Evolutionary conservation across 768 basidiomycete species (phyloP), one percentile per base, ranked within the genome.

Genomic region (Lentinula sp.): DNA sequence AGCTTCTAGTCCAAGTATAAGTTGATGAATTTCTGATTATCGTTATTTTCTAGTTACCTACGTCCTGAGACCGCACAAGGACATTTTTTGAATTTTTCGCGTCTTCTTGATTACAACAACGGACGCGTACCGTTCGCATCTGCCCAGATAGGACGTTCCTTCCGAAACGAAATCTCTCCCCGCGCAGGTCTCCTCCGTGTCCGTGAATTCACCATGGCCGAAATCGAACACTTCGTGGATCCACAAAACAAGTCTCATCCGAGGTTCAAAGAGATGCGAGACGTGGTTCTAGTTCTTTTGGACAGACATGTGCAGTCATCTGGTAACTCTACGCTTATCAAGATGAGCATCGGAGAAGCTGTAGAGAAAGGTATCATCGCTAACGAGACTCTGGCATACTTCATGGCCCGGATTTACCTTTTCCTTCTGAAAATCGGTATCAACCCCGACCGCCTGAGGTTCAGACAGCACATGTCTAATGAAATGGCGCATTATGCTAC

Each of bases 401-500:
- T 98, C 80, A 77, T 98, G 66, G 96, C 87, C 51, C 86, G 96
- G 57, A 95, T 97, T 68, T 85, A 88, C 74, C 85, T 87, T 63
- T 98, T 95, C 83, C 80, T 98, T 55, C 67, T 86, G 66, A 90
- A 90, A 75, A 93, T 98, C 69, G 97, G 96, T 62, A 89, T 99
- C 73, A 80, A 95, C 77, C 86, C 88, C 13, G 64, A 70, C 51
- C 85, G 94, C 7, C 78, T 98, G 64, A 85, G 97, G 57, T 98
- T 98, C 84, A 82, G 97, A 37, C 97, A 99, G 70, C 97, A 99
- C 73, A 98, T 98, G 97, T 83, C 76, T 41, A 99, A 98, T 76
- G 97, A 98, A 79, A 98, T 98, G 96, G 97, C 97, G 1, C 97
- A 98, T 73, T 99, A 99, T 72, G 96, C 97, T 59, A 85, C 94